Evolutionary conservation across 106 monocot species (phyloP).

Genomic region (Dactylorhiza incarnata): DNA sequence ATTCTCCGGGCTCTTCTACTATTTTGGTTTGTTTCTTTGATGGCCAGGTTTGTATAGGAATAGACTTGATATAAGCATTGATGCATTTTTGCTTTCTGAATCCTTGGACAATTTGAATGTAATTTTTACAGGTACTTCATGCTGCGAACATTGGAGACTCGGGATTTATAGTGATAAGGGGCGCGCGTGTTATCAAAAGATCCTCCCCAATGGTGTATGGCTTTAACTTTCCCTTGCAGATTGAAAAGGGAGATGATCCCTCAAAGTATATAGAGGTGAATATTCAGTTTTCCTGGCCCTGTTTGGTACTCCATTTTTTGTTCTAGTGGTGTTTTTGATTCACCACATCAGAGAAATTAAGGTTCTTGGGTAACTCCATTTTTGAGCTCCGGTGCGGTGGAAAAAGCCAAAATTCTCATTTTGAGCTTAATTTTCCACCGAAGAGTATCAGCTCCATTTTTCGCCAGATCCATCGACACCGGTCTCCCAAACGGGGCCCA

Average conservation of each 20-base stretch:
- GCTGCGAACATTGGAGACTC: conserved; percentile 93
- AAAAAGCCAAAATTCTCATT: too few species aligned
- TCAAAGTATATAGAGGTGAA: conserved; percentile 60
- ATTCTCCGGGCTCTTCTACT: conserved; percentile 83
- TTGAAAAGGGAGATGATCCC: conserved; percentile 77
- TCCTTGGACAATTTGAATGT: neutral
- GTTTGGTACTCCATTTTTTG: too few species aligned
- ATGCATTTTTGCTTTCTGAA: neutral
- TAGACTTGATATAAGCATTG: neutral
- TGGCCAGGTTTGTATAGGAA: conserved; percentile 49
- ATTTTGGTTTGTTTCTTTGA: conserved; percentile 73
- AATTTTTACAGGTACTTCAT: conserved; percentile 51
- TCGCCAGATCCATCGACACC: too few species aligned
- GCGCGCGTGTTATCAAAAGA: conserved; percentile 44
- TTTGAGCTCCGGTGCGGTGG: too few species aligned
- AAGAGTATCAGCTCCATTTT: too few species aligned
- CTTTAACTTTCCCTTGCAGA: conserved; percentile 94
- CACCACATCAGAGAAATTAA: too few species aligned
- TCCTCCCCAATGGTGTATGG: conserved; percentile 92
- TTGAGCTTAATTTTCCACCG: too few species aligned
- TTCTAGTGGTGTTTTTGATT: too few species aligned
- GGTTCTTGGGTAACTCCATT: too few species aligned
- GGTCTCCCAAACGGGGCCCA: neutral
- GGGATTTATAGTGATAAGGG: conserved; percentile 75
- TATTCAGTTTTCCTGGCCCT: neutral